Base-by-base conservation (phyloP, 2,329 filamentous ascomycete genomes). In the Volutella citrinella region DNA sequence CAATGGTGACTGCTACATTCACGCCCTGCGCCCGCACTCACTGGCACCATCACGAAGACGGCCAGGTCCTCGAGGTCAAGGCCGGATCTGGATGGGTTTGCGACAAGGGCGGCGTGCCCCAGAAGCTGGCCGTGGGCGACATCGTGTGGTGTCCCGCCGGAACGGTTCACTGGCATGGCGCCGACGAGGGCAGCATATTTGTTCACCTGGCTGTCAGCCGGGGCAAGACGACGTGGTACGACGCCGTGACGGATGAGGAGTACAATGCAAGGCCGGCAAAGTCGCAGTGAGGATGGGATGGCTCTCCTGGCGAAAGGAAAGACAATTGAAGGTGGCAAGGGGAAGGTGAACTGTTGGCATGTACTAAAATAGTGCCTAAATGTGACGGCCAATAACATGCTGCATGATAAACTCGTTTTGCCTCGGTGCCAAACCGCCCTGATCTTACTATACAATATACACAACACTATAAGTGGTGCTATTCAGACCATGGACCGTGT, bases 1-100 rank as follows among this genome's bases (percentile, higher is more conserved):
- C 22, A 22, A 36, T 36, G 10, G 28, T 29, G 6, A 36, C 21
- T 6, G 34, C 31, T 17, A 36, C 28, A 2, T 36, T 36, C 23
- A 36, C 34, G 6, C 34, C 34, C 7, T 36, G 34, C 18, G 34
- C 34, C 4, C 26, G 34, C 7, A 36, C 34, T 14, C 22, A 36
- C 19, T 36, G 34, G 34, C 27, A 36, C 19, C 26, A 22, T 11
- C 34, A 36, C 23, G 34, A 36, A 10, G 34, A 36, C 10, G 34
- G 34, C 4, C 34, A 36, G 23, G 18, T 36, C 18, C 23, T 36
- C 13, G 19, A 24, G 11, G 34, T 36, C 8, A 11, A 27, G 12
- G 17, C 29, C 12, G 34, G 34, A 14, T 22, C 28, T 10, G 34
- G 34, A 18, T 36, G 34, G 34, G 23, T 36, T 13, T 36, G 34